These are phyloP conservation scores for Aspergillus hortae DNA, from an alignment of 2,329 filamentous ascomycete species.

Conservation along the genomic window DNA sequence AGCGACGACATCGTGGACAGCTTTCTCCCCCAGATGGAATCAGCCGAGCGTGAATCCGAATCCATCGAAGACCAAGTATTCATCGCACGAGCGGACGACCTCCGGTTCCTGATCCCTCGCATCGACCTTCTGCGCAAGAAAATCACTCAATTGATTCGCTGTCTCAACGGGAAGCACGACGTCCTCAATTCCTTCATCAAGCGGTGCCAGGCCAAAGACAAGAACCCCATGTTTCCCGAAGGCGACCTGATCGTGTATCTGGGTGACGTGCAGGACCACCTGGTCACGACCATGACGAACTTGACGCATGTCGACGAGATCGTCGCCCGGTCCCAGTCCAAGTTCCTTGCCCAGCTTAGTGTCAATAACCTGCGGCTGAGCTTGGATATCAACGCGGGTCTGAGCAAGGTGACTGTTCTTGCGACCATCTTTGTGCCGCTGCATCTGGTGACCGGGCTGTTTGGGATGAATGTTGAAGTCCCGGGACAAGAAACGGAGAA, in stretches of 20 bases:
- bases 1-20: slow-evolving; percentile 95
- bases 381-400: slow-evolving; percentile 76
- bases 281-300: slow-evolving; percentile 96
- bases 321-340: slow-evolving; percentile 83
- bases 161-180: slow-evolving; percentile 90
- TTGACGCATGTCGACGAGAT: slow-evolving; percentile 95
- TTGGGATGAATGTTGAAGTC: slow-evolving; percentile 49
- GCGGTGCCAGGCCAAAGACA: slow-evolving; percentile 77
- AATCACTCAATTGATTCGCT: slow-evolving; percentile 82
- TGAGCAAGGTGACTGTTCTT: slow-evolving; percentile 91
- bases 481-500: slow-evolving; percentile 35
- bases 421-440: slow-evolving; percentile 91
- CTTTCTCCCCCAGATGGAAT: slow-evolving; percentile 80
- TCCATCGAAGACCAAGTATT: slow-evolving; percentile 94
- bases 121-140: slow-evolving; percentile 89
- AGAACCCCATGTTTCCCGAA: slow-evolving; percentile 85
- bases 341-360: slow-evolving; percentile 89
- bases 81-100: slow-evolving; percentile 82
- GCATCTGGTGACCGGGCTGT: slow-evolving; percentile 71
- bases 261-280: slow-evolving; percentile 96
- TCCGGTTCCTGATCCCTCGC: slow-evolving; percentile 74
- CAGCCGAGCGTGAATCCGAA: slow-evolving; percentile 81
- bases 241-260: slow-evolving; percentile 95
- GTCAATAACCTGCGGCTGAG: slow-evolving; percentile 87
- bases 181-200: slow-evolving; percentile 96